These are phyloP conservation scores for Anacardium occidentale DNA, from an alignment of 345 rosid species.

Conservation along the genomic window DNA sequence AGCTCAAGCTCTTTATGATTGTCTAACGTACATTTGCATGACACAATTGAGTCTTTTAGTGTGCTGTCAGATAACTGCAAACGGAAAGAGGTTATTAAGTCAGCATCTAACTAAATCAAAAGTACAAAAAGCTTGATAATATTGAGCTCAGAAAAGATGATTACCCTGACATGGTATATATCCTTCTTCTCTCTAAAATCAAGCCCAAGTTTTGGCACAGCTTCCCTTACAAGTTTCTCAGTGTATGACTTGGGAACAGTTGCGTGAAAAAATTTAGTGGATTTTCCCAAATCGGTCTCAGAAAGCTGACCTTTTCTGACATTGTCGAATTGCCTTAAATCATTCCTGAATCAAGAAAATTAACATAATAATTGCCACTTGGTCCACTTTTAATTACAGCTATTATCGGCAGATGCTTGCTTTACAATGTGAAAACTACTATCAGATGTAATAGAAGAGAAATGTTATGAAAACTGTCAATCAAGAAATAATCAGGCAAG, in stretches of 20 bases:
- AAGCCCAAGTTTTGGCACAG: conserved; percentile 39
- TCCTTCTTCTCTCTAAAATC: conserved; percentile 42
- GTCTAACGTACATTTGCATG: conserved; percentile 51
- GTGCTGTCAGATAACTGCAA: conserved; percentile 44
- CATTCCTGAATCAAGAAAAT: conserved; percentile 31
- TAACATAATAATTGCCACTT: neutral
- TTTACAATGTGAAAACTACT: neutral
- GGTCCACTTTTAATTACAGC: neutral
- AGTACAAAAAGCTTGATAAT: neutral
- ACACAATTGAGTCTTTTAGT: conserved; percentile 30
- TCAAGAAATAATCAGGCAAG: no score
- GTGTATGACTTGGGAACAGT: conserved; percentile 40
- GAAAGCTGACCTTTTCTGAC: conserved; percentile 21
- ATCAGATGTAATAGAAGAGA: no score
- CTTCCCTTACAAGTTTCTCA: conserved; percentile 33
- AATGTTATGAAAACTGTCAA: no score
- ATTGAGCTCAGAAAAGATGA: neutral
- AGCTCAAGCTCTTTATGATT: conserved; percentile 48
- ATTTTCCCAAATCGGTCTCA: conserved; percentile 29
- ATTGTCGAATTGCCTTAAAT: conserved; percentile 12
- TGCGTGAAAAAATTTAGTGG: conserved; percentile 35
- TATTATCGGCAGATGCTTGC: neutral
- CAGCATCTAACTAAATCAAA: neutral
- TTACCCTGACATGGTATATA: conserved; percentile 54
- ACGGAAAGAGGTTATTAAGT: conserved; percentile 3